A percentile compares a stretch with the other conserved stretches of the same genome.
phyloP scores from a whole-genome alignment of 75 land plant genomes.

The Pinus tabuliformis region DNA sequence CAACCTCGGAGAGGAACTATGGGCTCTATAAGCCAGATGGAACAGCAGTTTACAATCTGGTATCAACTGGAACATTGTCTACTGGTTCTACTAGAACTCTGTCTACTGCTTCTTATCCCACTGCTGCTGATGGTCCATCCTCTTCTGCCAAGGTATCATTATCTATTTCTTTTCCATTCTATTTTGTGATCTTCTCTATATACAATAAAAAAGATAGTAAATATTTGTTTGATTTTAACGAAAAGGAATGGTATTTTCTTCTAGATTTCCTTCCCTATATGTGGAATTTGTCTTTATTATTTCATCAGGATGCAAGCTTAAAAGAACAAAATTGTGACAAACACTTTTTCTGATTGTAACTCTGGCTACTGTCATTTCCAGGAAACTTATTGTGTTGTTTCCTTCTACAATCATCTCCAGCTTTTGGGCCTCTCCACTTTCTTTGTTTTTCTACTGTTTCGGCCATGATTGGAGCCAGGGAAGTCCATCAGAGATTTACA shows the following conservation, averaged over 20 bases:
- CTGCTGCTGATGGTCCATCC: not conserved
- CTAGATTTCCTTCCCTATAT: no score
- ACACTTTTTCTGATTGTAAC: not conserved
- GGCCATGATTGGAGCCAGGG: slow-evolving; percentile 7
- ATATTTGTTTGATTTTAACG: no score
- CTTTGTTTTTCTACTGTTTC: not conserved
- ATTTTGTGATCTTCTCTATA: not conserved
- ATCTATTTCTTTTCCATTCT: not conserved
- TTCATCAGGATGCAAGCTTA: not conserved
- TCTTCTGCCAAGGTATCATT: slow-evolving; percentile 1
- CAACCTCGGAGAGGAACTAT: slow-evolving; percentile 56
- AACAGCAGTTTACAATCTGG: slow-evolving; percentile 25
- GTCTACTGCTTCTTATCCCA: not conserved
- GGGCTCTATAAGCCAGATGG: slow-evolving; percentile 56
- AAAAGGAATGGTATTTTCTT: no score
- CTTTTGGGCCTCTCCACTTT: not conserved
- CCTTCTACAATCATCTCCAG: not conserved
- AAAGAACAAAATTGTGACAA: not conserved
- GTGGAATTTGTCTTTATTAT: no score
- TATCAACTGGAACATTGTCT: not conserved
- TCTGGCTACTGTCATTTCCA: not conserved
- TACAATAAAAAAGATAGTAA: no score
- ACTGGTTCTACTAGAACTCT: not conserved
- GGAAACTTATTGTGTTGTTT: not conserved
- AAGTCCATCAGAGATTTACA: not conserved